phyloP scores from a whole-genome alignment of 139 green algal species.

The Yamagishiella unicocca region DNA sequence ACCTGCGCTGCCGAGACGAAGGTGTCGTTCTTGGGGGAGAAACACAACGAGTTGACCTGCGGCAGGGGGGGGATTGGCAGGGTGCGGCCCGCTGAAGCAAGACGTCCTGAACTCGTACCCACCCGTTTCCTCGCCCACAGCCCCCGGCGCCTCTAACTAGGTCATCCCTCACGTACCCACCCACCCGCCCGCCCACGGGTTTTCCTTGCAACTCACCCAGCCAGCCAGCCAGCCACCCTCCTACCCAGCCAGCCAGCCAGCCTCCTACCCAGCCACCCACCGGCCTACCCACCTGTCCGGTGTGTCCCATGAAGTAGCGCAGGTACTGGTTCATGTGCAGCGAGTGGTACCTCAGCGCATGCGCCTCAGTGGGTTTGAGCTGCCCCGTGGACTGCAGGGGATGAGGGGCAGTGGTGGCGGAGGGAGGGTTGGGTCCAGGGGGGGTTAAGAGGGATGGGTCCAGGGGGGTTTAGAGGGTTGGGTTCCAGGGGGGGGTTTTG shows the following conservation, averaged over 20 bases:
- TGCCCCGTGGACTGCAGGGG: background rate
- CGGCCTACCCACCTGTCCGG: background rate
- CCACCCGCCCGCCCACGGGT: too few species aligned
- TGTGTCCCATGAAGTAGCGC: conserved; percentile 81
- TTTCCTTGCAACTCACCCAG: too few species aligned
- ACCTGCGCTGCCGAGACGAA: conserved; percentile 85
- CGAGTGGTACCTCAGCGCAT: conserved; percentile 89
- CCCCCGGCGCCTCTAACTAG: too few species aligned
- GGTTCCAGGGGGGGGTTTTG: too few species aligned
- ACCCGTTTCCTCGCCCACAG: too few species aligned
- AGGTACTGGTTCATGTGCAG: conserved; percentile 87
- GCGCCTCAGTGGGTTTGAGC: conserved; percentile 51
- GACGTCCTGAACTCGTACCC: too few species aligned
- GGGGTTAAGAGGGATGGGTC: background rate
- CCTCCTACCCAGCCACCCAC: background rate
- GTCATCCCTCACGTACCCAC: too few species aligned
- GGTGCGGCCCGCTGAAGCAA: too few species aligned
- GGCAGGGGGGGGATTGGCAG: conserved; percentile 70
- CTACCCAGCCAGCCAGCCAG: too few species aligned
- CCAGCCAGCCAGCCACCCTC: too few species aligned
- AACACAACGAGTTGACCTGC: conserved; percentile 80
- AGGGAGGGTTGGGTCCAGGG: background rate
- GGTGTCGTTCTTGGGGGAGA: conserved; percentile 87
- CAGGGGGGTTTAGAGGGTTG: background rate
- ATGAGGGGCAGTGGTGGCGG: background rate